These are phyloP conservation scores for Penicillium nucicola DNA, from an alignment of 495 filamentous ascomycete genomes.

Conservation along the genomic window DNA sequence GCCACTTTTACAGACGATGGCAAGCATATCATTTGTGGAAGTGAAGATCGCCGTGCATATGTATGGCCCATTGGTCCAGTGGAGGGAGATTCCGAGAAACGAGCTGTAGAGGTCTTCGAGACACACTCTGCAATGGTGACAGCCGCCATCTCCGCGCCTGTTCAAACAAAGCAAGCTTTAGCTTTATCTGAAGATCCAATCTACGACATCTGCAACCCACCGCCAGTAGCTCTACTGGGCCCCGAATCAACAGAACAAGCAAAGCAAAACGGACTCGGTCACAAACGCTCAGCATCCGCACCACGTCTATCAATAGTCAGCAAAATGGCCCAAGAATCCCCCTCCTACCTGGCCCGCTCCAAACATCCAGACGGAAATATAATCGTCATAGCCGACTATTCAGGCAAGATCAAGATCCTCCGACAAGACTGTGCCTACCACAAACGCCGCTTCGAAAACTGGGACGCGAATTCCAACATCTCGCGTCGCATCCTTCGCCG, in stretches of 20 bases:
- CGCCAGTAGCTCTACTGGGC: conserved; percentile 79
- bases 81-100: conserved; percentile 72
- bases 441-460: conserved; percentile 51
- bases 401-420: conserved; percentile 87
- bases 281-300: conserved; percentile 17
- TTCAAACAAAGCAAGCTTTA: conserved; percentile 71
- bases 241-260: conserved; percentile 52
- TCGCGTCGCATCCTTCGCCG: conserved; percentile 71
- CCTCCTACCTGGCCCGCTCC: conserved; percentile 69
- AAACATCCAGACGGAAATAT: conserved; percentile 84
- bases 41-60: conserved; percentile 84
- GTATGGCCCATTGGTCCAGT: conserved; percentile 72
- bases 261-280: conserved; percentile 21
- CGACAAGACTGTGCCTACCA: conserved; percentile 84
- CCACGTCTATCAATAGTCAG: conserved; percentile 42
- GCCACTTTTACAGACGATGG: conserved; percentile 87
- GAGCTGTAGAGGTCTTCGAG: conserved; percentile 81
- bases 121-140: conserved; percentile 88
- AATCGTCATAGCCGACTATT: conserved; percentile 85
- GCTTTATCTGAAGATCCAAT: conserved; percentile 83
- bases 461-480: conserved; percentile 67
- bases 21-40: conserved; percentile 86
- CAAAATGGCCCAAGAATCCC: conserved; percentile 57
- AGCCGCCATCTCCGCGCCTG: conserved; percentile 78
- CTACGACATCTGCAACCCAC: conserved; percentile 95